Conservation (phyloP, 306 rosid species). For the Fagus sylvatica region DNA sequence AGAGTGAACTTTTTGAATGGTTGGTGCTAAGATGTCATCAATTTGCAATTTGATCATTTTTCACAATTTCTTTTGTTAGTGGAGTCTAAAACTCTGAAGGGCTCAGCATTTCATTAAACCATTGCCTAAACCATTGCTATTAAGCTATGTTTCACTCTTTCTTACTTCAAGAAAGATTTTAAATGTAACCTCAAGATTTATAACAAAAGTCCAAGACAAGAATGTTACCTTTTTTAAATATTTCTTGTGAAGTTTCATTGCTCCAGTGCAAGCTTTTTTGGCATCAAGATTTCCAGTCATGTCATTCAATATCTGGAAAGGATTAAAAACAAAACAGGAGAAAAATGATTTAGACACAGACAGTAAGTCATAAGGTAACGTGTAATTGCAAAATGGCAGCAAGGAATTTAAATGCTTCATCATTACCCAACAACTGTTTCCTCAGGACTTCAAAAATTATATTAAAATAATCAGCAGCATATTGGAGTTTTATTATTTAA, state of each 20-base stretch:
- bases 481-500: neutral
- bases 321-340: slow-evolving; percentile 15
- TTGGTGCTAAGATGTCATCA: neutral
- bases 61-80: neutral
- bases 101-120: neutral
- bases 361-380: neutral
- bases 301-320: slow-evolving; percentile 85
- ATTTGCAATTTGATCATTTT: neutral
- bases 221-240: slow-evolving; percentile 77
- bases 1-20: neutral
- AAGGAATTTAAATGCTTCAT: neutral
- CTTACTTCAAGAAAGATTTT: neutral
- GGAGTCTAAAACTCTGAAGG: neutral
- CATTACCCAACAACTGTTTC: slow-evolving; percentile 5
- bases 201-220: slow-evolving; percentile 5
- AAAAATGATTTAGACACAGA: neutral
- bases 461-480: neutral
- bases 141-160: neutral
- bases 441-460: neutral
- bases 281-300: slow-evolving; percentile 92
- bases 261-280: slow-evolving; percentile 91
- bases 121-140: too few species aligned
- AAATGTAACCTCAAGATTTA: neutral
- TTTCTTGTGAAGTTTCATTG: slow-evolving; percentile 95
- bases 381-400: neutral